Evolutionary conservation across 345 rosid species (phyloP).

Genomic region (Murraya paniculata): DNA sequence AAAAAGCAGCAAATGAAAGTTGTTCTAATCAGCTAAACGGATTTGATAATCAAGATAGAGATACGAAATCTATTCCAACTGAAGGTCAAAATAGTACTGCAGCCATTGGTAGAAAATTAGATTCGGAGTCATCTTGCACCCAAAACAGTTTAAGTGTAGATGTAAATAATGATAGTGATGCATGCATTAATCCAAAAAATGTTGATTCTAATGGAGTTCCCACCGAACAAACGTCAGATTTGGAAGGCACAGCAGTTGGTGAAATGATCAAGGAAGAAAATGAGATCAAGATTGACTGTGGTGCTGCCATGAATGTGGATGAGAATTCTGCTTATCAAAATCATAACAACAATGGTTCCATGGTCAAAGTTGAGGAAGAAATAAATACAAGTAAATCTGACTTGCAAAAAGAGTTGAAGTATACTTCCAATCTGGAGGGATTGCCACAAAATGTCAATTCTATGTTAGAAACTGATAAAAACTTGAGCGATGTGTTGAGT

Average conservation of each 20-base stretch:
- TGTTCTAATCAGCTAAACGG: slow-evolving; percentile 39
- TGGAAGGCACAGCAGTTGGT: slow-evolving; percentile 37
- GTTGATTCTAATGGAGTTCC: slow-evolving; percentile 40
- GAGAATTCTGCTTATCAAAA: slow-evolving; percentile 24
- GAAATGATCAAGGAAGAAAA: slow-evolving; percentile 42
- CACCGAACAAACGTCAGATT: slow-evolving; percentile 34
- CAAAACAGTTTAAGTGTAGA: slow-evolving; percentile 46
- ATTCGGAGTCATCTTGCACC: slow-evolving; percentile 67
- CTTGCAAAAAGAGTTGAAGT: slow-evolving; percentile 42
- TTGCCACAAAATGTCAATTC: slow-evolving; percentile 34
- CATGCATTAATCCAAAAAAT: slow-evolving; percentile 34
- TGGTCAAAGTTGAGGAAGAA: slow-evolving; percentile 48
- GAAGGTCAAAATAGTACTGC: slow-evolving; percentile 38
- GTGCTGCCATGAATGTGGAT: slow-evolving; percentile 29
- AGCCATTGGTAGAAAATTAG: slow-evolving; percentile 44
- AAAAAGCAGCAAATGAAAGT: slow-evolving; percentile 36
- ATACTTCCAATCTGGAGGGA: slow-evolving; percentile 30
- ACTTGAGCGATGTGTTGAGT: slow-evolving; percentile 24
- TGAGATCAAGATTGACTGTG: slow-evolving; percentile 36
- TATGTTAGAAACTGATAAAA: slow-evolving; percentile 38
- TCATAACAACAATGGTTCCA: slow-evolving; percentile 23
- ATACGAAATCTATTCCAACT: slow-evolving; percentile 35
- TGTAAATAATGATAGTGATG: slow-evolving; percentile 50
- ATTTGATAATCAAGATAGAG: slow-evolving; percentile 36
- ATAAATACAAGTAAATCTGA: slow-evolving; percentile 29